A percentile compares a stretch with the other conserved stretches of the same genome.
Evolutionary conservation across 2,329 filamentous ascomycete species (phyloP).

Genomic region (Sordariomycetes sp.): DNA sequence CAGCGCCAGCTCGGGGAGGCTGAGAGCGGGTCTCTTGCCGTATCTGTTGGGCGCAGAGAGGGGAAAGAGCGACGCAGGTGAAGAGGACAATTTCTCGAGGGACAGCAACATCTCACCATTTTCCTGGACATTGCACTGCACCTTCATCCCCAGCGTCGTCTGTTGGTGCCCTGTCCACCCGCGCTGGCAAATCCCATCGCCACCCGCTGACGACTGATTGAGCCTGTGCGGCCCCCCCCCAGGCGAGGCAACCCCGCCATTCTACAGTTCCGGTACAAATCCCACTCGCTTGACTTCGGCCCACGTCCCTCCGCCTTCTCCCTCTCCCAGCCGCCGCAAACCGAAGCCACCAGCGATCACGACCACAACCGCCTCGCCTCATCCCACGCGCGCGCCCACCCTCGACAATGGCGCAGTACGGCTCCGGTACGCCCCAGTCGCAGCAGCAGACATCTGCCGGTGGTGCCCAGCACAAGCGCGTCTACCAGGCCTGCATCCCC

Average conservation of each 20-base stretch:
- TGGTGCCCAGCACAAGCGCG: slow-evolving; percentile 39
- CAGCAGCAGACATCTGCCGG: slow-evolving; percentile 8
- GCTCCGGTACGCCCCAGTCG: slow-evolving; percentile 10
- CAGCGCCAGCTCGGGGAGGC: background rate
- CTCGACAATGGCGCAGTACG: slow-evolving; percentile 4
- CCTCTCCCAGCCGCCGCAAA: slow-evolving; percentile 24
- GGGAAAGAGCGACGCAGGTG: background rate
- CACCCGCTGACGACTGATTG: too few species aligned
- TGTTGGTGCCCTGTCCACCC: too few species aligned
- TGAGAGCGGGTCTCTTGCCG: background rate
- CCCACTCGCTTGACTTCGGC: slow-evolving; percentile 2
- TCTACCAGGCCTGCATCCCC: slow-evolving; percentile 55
- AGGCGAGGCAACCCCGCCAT: slow-evolving; percentile 4
- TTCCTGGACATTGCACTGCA: too few species aligned
- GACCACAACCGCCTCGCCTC: background rate
- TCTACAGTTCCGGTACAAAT: slow-evolving; percentile 12
- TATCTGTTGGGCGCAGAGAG: background rate
- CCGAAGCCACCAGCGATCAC: slow-evolving; percentile 13
- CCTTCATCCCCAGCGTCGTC: too few species aligned
- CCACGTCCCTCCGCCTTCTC: slow-evolving; percentile 8
- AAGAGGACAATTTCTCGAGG: background rate
- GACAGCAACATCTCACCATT: too few species aligned
- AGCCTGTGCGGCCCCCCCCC: too few species aligned
- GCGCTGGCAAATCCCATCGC: too few species aligned
- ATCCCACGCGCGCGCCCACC: background rate